These are phyloP conservation scores for Cyclotella sp. DNA, from an alignment of 108 stramenopile species.

Conservation along the genomic window DNA sequence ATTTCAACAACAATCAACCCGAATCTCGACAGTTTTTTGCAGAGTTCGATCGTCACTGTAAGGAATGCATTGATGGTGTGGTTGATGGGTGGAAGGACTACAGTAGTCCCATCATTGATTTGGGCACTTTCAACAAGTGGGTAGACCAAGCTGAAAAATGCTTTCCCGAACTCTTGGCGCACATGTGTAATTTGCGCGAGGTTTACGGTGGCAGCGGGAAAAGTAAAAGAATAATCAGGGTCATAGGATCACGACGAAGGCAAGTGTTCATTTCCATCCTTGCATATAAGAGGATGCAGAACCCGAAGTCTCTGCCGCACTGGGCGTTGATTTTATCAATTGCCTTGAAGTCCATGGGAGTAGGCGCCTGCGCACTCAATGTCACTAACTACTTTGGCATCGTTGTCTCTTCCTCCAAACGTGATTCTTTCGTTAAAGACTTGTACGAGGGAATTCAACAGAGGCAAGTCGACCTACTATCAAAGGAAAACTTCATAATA, in stretches of 20 bases:
- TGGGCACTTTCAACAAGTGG: not conserved
- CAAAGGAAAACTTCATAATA: not conserved
- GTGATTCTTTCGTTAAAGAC: not conserved
- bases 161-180: not conserved
- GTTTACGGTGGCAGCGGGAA: not conserved
- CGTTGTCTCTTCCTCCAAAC: not conserved
- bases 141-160: not conserved
- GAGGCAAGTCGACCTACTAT: not conserved
- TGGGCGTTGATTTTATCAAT: slow-evolving; percentile 10
- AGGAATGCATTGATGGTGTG: not conserved
- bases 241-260: not conserved
- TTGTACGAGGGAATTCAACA: not conserved
- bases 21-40: not conserved
- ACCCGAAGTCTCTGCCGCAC: not conserved
- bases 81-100: not conserved
- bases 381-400: slow-evolving; percentile 5
- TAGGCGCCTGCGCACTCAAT: not conserved
- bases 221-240: not conserved
- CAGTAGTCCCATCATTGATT: not conserved
- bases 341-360: not conserved
- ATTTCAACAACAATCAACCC: not conserved
- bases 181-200: not conserved
- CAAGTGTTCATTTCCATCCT: not conserved
- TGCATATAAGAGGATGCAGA: not conserved
- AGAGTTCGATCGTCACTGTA: not conserved